These are phyloP conservation scores for Adansonia grandidieri DNA, from an alignment of 441 rosid genomes.

Conservation along the genomic window DNA sequence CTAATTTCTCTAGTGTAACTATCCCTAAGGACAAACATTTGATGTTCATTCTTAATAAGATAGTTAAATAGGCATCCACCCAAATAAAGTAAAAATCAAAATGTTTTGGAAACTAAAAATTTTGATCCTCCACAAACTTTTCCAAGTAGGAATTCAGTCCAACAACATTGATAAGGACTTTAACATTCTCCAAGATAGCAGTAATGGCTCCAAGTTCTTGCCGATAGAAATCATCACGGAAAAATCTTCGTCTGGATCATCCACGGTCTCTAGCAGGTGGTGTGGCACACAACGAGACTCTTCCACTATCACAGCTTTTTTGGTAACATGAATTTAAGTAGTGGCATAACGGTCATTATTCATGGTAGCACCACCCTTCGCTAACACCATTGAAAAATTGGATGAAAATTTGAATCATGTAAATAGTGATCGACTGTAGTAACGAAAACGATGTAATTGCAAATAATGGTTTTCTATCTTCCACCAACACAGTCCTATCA, in stretches of 20 bases:
- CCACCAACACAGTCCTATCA: too few species aligned
- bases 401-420: too few species aligned
- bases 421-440: too few species aligned
- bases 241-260: slow-evolving; percentile 36
- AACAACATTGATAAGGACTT: slow-evolving; percentile 34
- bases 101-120: background rate
- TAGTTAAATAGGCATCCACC: slow-evolving; percentile 29
- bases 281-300: slow-evolving; percentile 38
- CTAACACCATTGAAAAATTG: too few species aligned
- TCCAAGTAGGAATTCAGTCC: slow-evolving; percentile 40
- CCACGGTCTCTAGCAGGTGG: slow-evolving; percentile 34
- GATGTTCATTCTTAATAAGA: slow-evolving; percentile 33
- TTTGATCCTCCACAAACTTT: slow-evolving; percentile 31
- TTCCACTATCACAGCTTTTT: background rate
- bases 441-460: too few species aligned
- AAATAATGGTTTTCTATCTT: too few species aligned
- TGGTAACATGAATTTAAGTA: too few species aligned
- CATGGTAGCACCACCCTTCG: too few species aligned
- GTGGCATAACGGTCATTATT: too few species aligned
- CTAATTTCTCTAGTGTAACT: slow-evolving; percentile 32
- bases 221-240: slow-evolving; percentile 30
- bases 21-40: slow-evolving; percentile 16
- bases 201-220: slow-evolving; percentile 23
- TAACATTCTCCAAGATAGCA: slow-evolving; percentile 4
- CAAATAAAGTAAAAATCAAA: slow-evolving; percentile 39